Base-by-base conservation (phyloP, 2,329 filamentous ascomycete species). In the Rosellinia necatrix region DNA sequence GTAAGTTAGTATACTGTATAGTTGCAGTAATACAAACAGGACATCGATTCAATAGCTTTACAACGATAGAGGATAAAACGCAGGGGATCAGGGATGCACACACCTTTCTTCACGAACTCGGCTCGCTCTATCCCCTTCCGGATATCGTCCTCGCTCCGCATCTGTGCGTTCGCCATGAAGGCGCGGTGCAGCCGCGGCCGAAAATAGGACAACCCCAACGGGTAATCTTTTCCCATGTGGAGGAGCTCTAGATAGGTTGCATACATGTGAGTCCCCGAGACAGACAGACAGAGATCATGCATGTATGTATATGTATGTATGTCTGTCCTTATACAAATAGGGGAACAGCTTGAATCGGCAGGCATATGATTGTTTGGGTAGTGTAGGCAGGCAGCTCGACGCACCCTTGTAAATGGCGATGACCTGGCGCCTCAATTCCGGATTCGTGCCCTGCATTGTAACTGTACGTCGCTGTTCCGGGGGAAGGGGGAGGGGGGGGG, bases 51-150 rank as follows among this genome's bases (percentile, higher is more conserved):
- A 10, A 40, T 3, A 4, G 12, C 41, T 34, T 24, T 10, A 47
- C 24, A 17, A 24, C 35, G 1, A 19, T n/a, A 21, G 3, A 10
- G n/a, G 57, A 42, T 3, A 9, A 15, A 19, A 19, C 21, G 34
- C 6, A 4, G 53, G 27, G 25, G 3, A 35, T 15, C 5, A 34
- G n/a, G 22, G 30, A 37, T 13, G n/a, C n/a, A 35, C 41, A 17
- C 37, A 91, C 91, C 91, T 81, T 96, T 97, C 74, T 91, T 96
- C 3, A 97, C 91, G 73, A 89, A 97, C 63, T 96, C 85, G 0
- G 92, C 93, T 58, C 88, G 81, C 35, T 83, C 80, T 53, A 99
- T 91, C 0, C 86, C 90, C 58, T 86, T 81, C 37, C 80, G 81
- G 46, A 99, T 97, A 66, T 90, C 81, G 6, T 82, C 83, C 60